Conservation (phyloP, 305 asterid species). For the Fraxinus greggii region DNA sequence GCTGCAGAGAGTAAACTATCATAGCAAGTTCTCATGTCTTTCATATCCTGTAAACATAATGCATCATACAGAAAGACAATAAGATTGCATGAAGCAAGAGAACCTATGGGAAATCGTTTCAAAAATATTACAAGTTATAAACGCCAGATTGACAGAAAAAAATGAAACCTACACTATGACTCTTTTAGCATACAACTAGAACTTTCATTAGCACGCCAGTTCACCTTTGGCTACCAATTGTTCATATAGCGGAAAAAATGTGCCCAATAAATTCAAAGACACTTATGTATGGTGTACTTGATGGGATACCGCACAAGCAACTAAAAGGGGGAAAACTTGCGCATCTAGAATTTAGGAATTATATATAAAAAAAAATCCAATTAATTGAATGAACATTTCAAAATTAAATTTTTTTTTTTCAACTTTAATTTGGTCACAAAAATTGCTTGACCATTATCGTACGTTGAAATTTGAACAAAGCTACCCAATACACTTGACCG, state of each 20-base stretch:
- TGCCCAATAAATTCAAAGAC: conserved; percentile 8
- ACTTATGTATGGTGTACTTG: not conserved
- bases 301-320: not conserved
- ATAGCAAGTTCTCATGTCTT: conserved; percentile 86
- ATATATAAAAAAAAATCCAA: not conserved
- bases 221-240: not conserved
- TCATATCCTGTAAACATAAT: conserved; percentile 72
- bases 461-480: conserved; percentile 4
- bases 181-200: not conserved
- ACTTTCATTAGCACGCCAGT: not conserved
- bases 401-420: not conserved
- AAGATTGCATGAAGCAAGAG: conserved; percentile 51
- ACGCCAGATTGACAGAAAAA: not conserved
- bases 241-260: not conserved
- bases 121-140: not conserved
- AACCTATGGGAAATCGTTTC: conserved; percentile 13
- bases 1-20: conserved; percentile 97
- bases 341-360: not conserved
- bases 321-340: not conserved
- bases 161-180: not conserved
- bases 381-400: not conserved
- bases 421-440: conserved; percentile 14
- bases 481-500: conserved; percentile 1
- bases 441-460: conserved; percentile 6
- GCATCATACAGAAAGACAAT: conserved; percentile 12